Evolutionary conservation across 2,329 filamentous ascomycete genomes (phyloP), one percentile per base, ranked within the genome.

Genomic region (Penicillium sp.): DNA sequence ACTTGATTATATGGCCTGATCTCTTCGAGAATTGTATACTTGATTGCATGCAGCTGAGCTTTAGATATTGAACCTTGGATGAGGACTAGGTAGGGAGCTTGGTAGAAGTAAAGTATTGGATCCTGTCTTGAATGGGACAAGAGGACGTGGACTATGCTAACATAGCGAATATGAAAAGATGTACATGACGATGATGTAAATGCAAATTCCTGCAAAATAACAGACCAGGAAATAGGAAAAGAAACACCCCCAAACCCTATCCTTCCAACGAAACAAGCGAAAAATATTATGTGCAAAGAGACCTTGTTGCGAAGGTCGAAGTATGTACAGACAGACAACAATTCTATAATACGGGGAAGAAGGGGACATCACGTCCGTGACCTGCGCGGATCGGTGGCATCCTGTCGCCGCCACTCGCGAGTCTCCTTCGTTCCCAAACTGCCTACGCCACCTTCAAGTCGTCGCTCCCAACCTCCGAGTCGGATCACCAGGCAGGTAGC

Each of bases 371-470:
- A 81, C 62, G 69, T 79, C 77, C 88, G 88, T 63, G 89, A 86
- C 67, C 89, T 85, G 72, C 93, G 86, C 49, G 93, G 93, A 82
- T 97, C 91, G 66, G 87, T 81, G 5, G 94, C 93, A 76, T 97
- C 93, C 54, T 88, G 84, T 73, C 86, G 88, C 76, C 93, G 87
- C 79, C 89, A 93, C 69, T 96, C 92, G 63, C 95, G 86, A 75
- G 93, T 87, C 83, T 98, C 94, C 80, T 93, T 96, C 4, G 94
- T 98, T 2, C 93, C 92, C 75, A 98, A 76, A 72, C 92, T 95
- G 2, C 94, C 94, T 62, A 94, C 77, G 0, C 95, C 95, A 4
- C 95, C 95, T 75, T 98, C 93, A 33, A 76, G 73, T 59, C 81
- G 76, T 60, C 87, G 81, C 73, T 89, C 87, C 87, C 87, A 89